Conservation (phyloP, 1,284 basidiomycete genomes). For the Pholiota adiposa region DNA sequence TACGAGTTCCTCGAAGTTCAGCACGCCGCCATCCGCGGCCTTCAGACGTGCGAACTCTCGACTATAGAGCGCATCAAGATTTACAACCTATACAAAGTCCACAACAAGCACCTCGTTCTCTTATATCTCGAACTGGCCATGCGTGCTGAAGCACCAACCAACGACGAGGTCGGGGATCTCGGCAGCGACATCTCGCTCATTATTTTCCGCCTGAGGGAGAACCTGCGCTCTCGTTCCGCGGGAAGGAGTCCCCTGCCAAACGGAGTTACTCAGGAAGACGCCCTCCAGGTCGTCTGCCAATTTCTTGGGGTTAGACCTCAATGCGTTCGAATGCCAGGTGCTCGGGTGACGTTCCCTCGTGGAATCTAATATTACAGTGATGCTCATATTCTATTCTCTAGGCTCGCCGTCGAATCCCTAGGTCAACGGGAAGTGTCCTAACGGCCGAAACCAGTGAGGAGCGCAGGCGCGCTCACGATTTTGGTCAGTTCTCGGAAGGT, state of each 20-base stretch:
- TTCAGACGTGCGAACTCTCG: slow-evolving; percentile 47
- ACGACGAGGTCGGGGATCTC: slow-evolving; percentile 45
- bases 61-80: slow-evolving; percentile 56
- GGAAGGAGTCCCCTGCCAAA: slow-evolving; percentile 25
- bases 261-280: slow-evolving; percentile 16
- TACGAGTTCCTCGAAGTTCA: slow-evolving; percentile 63
- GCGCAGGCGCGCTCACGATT: background rate
- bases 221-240: slow-evolving; percentile 36
- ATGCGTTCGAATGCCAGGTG: slow-evolving; percentile 13
- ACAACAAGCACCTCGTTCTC: slow-evolving; percentile 27
- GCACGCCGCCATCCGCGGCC: slow-evolving; percentile 54
- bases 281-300: slow-evolving; percentile 9
- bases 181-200: slow-evolving; percentile 45
- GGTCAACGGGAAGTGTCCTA: background rate
- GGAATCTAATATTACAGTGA: background rate
- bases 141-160: slow-evolving; percentile 41
- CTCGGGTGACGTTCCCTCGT: slow-evolving; percentile 11
- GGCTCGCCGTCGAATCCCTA: background rate
- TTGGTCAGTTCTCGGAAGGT: background rate
- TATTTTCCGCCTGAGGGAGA: slow-evolving; percentile 47
- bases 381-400: background rate
- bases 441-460: slow-evolving; percentile 2
- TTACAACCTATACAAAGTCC: slow-evolving; percentile 54
- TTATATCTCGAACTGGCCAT: slow-evolving; percentile 27
- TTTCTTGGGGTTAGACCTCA: slow-evolving; percentile 16